Percentiles rank a stretch among this genome's conserved stretches.
Conservation (phyloP, 306 rosid species). For the Begonia masoniana region DNA sequence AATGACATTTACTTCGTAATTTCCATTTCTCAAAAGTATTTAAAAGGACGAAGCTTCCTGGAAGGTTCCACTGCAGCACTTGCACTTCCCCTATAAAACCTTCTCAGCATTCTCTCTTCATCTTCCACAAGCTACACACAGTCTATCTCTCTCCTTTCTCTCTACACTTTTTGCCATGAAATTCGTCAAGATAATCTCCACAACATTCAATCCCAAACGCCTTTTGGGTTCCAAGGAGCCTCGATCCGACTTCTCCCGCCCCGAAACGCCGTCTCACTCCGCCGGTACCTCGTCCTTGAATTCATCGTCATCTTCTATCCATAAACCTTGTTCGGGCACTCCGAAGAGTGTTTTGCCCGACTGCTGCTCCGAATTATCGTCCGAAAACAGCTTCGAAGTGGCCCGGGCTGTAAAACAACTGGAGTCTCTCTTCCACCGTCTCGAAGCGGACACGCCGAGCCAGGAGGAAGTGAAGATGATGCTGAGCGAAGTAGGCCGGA, state of each 20-base stretch:
- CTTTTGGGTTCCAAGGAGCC: slow-evolving; percentile 46
- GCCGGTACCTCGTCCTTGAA: slow-evolving; percentile 24
- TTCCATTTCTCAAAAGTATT: too few relatives aligned
- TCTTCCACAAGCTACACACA: slow-evolving; percentile 3
- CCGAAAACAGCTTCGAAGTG: slow-evolving; percentile 24
- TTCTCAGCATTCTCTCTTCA: slow-evolving; percentile 17
- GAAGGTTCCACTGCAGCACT: slow-evolving; percentile 39
- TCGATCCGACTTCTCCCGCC: slow-evolving; percentile 21
- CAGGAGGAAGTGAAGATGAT: slow-evolving; percentile 45
- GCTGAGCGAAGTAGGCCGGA: slow-evolving; percentile 53
- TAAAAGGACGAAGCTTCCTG: slow-evolving; percentile 46
- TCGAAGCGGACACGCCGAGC: slow-evolving; percentile 28
- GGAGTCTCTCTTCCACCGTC: slow-evolving; percentile 36
- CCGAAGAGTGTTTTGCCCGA: slow-evolving; percentile 57
- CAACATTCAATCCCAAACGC: slow-evolving; percentile 38
- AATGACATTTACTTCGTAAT: too few relatives aligned
- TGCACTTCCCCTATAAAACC: slow-evolving; percentile 37
- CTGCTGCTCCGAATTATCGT: slow-evolving; percentile 32
- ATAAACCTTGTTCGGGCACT: slow-evolving; percentile 20
- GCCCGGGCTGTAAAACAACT: slow-evolving; percentile 43
- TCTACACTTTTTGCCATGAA: slow-evolving; percentile 25
- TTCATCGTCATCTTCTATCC: slow-evolving; percentile 8
- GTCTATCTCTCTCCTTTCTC: background rate
- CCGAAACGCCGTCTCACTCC: slow-evolving; percentile 50
- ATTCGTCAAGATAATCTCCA: slow-evolving; percentile 35